Evolutionary conservation across 1,284 basidiomycete genomes (phyloP).

Genomic region (Veloboletus limbatus): DNA sequence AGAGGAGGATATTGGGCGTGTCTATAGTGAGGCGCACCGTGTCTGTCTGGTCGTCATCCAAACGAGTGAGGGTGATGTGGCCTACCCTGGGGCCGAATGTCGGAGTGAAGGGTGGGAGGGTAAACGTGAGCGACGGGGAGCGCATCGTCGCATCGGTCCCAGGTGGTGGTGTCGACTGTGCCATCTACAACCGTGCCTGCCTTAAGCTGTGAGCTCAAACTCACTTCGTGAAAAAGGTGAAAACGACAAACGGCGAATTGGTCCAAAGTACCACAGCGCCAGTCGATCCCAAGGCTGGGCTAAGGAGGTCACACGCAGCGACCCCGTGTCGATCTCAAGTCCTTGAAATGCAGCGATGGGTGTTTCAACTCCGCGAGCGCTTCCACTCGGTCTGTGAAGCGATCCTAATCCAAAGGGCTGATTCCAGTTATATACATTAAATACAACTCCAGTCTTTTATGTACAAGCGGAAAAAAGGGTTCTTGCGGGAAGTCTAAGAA

Average conservation of each 20-base stretch:
- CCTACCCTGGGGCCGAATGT: slow-evolving; percentile 30
- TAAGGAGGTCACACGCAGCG: not conserved
- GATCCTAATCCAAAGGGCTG: no score
- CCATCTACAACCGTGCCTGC: slow-evolving; percentile 10
- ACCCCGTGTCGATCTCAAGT: slow-evolving; percentile 7
- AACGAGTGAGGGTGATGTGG: slow-evolving; percentile 18
- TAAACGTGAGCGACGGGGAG: slow-evolving; percentile 20
- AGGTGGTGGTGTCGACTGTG: not conserved
- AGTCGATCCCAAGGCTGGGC: not conserved
- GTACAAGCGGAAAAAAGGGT: not conserved
- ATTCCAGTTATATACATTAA: not conserved
- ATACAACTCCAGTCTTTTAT: not conserved
- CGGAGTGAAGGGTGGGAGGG: slow-evolving; percentile 4
- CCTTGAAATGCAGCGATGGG: not conserved
- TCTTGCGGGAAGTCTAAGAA: not conserved
- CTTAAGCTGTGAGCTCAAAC: not conserved
- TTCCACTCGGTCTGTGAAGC: not conserved
- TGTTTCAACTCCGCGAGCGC: slow-evolving; percentile 20
- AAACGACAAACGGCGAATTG: not conserved
- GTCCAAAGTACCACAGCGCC: not conserved
- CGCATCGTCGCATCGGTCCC: not conserved
- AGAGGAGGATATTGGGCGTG: slow-evolving; percentile 61
- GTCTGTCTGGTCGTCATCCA: not conserved
- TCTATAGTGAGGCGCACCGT: slow-evolving; percentile 36
- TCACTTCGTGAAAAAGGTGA: not conserved